These are phyloP conservation scores for Anastatica hierochuntica DNA, from an alignment of 345 rosid genomes.

Conservation along the genomic window DNA sequence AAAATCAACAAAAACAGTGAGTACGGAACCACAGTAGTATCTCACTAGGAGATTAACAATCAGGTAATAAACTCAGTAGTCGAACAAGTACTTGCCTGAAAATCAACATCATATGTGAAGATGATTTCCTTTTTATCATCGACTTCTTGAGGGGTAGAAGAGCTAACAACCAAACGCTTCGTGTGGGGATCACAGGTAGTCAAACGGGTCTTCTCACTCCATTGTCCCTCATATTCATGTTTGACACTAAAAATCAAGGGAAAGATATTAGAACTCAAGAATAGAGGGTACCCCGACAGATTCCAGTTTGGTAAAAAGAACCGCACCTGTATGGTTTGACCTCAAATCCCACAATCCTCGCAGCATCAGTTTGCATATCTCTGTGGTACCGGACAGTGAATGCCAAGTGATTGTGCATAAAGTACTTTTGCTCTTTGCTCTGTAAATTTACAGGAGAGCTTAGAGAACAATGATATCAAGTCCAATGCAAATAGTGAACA, in stretches of 20 bases:
- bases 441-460: slow-evolving; percentile 26
- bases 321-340: slow-evolving; percentile 86
- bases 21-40: background rate
- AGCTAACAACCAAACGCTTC: slow-evolving; percentile 69
- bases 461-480: slow-evolving; percentile 11
- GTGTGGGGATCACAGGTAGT: slow-evolving; percentile 84
- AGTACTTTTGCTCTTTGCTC: slow-evolving; percentile 86
- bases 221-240: slow-evolving; percentile 80
- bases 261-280: slow-evolving; percentile 4
- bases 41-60: too few species aligned
- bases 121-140: slow-evolving; percentile 71
- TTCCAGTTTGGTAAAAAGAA: background rate
- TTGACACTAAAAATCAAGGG: slow-evolving; percentile 42
- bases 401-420: slow-evolving; percentile 85
- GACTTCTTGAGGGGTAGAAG: slow-evolving; percentile 92
- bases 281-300: background rate
- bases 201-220: slow-evolving; percentile 63
- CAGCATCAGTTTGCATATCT: slow-evolving; percentile 59
- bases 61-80: too few species aligned
- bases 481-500: background rate
- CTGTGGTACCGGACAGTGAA: slow-evolving; percentile 83
- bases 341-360: slow-evolving; percentile 97
- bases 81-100: slow-evolving; percentile 74
- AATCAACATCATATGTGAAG: slow-evolving; percentile 86
- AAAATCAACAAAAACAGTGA: background rate